Evolutionary conservation across 2,329 filamentous ascomycete genomes (phyloP).

Genomic region (Colletotrichum orbiculare): DNA sequence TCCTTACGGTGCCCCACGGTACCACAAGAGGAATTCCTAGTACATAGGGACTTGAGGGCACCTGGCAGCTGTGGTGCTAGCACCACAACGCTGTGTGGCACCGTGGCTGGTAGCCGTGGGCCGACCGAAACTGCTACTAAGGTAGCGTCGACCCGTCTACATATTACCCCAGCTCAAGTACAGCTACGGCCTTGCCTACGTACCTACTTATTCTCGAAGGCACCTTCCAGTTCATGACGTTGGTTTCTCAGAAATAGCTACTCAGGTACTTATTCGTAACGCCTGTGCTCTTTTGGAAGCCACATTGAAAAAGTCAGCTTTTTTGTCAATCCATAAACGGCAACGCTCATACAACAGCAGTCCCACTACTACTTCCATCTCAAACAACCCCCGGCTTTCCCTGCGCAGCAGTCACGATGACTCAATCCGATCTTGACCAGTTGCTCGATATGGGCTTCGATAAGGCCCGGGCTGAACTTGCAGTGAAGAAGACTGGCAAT

Average conservation of each 20-base stretch:
- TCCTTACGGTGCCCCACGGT: no score
- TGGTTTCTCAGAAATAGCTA: conserved; percentile 26
- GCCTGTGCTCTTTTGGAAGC: conserved; percentile 3
- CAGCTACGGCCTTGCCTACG: neutral
- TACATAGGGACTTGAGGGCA: no score
- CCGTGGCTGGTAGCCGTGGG: no score
- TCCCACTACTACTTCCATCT: conserved; percentile 27
- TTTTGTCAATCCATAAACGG: neutral
- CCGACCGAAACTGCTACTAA: no score
- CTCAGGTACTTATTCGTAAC: conserved; percentile 12
- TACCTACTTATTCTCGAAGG: conserved; percentile 19
- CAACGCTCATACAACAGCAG: neutral
- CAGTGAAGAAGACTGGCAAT: conserved; percentile 84
- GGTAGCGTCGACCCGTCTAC: no score
- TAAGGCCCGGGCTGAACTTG: conserved; percentile 81
- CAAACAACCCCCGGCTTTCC: conserved; percentile 28
- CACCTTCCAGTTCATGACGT: conserved; percentile 33
- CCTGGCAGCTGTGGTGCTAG: no score
- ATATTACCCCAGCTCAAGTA: neutral
- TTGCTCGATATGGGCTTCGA: conserved; percentile 85
- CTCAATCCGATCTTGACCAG: conserved; percentile 68
- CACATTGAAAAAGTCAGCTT: conserved; percentile 28
- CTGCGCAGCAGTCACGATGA: conserved; percentile 55
- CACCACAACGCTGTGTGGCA: no score
- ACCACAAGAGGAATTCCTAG: no score